phyloP scores from a whole-genome alignment of 768 basidiomycete species.

The Dendrothele bispora region DNA sequence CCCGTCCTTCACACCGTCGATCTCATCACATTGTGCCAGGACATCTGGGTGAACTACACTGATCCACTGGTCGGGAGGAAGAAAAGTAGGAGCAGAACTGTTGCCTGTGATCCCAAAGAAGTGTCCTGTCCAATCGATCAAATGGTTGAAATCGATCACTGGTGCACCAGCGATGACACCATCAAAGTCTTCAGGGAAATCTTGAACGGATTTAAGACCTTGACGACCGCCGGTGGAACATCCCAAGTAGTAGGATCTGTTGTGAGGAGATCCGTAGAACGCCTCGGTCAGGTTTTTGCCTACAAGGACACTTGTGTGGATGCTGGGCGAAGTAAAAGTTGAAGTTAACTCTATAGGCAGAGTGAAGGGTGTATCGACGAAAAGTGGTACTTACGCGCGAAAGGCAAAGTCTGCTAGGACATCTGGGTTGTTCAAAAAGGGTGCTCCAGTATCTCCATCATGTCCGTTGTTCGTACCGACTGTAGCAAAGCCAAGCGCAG shows the following conservation, averaged over 20 bases:
- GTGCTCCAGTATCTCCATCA: conserved; percentile 13
- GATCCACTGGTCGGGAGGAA: conserved; percentile 13
- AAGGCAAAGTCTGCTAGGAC: conserved; percentile 19
- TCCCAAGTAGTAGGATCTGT: conserved; percentile 21
- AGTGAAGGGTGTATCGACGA: not conserved
- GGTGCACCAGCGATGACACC: conserved; percentile 23
- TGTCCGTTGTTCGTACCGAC: conserved; percentile 18
- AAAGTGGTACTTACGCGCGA: conserved; percentile 10
- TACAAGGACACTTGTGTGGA: conserved; percentile 16
- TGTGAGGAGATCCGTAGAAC: conserved; percentile 15
- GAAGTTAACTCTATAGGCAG: no score
- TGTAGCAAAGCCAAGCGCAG: conserved; percentile 16
- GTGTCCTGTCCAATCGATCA: conserved; percentile 2
- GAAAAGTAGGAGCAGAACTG: conserved; percentile 7
- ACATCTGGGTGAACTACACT: conserved; percentile 16
- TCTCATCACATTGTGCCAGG: conserved; percentile 19
- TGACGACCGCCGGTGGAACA: conserved; percentile 25
- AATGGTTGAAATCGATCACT: conserved; percentile 7
- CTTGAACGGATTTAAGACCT: conserved; percentile 17
- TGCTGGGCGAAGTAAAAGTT: not conserved
- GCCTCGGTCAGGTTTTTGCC: conserved; percentile 17
- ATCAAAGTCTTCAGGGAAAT: conserved; percentile 23
- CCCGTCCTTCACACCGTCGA: conserved; percentile 20
- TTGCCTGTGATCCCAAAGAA: conserved; percentile 4
- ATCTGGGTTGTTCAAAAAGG: conserved; percentile 16